A percentile compares a stretch with the other conserved stretches of the same genome.
These are phyloP conservation scores for Platismatia glauca DNA, from an alignment of 495 filamentous ascomycete genomes.

Conservation along the genomic window DNA sequence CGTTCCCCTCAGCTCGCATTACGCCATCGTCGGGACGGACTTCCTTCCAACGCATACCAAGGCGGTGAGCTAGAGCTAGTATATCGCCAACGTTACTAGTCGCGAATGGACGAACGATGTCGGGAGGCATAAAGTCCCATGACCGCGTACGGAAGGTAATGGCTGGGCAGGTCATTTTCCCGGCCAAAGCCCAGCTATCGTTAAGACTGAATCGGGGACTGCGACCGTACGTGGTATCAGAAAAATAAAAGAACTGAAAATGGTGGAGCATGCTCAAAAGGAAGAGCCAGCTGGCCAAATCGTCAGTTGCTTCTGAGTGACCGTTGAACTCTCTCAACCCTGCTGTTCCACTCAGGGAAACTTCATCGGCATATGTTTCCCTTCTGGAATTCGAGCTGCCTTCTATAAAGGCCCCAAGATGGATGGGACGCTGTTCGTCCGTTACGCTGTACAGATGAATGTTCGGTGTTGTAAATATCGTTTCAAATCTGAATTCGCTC, in stretches of 20 bases:
- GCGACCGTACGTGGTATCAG: not conserved
- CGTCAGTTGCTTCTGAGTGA: not conserved
- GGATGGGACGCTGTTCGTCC: not conserved
- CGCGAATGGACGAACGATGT: constrained; percentile 29
- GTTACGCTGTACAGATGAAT: not conserved
- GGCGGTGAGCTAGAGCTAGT: constrained; percentile 26
- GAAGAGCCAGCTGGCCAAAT: not conserved
- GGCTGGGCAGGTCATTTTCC: not conserved
- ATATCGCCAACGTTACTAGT: constrained; percentile 27
- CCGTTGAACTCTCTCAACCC: not conserved
- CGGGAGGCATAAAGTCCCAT: constrained; percentile 32
- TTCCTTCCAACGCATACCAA: constrained; percentile 31
- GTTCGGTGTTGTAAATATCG: constrained; percentile 23
- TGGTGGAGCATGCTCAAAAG: not conserved
- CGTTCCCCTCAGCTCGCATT: constrained; percentile 28
- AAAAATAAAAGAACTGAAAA: not conserved
- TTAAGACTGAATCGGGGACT: too few relatives aligned
- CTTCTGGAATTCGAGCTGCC: constrained; percentile 3
- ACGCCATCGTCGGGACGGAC: constrained; percentile 28
- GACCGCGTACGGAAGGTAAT: constrained; percentile 24
- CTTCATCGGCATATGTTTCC: not conserved
- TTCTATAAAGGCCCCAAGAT: not conserved
- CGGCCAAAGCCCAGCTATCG: not conserved
- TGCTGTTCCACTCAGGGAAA: too few relatives aligned
- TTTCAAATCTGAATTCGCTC: constrained; percentile 31